phyloP scores from a whole-genome alignment of 1,284 basidiomycete genomes.

The Puccinia hordei region DNA sequence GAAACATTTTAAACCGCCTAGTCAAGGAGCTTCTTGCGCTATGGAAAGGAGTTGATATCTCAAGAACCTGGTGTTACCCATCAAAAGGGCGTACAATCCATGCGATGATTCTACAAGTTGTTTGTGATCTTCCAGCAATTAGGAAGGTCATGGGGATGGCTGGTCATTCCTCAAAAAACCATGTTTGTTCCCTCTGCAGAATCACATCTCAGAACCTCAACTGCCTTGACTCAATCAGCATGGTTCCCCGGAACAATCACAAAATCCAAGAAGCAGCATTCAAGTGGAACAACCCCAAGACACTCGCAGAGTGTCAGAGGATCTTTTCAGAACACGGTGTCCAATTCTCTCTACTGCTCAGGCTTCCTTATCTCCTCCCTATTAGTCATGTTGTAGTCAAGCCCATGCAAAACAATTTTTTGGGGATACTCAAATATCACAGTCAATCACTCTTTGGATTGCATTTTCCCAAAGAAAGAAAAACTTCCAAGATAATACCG shows the following conservation, averaged over 20 bases:
- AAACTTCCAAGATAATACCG: background rate
- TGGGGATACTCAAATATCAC: constrained; percentile 13
- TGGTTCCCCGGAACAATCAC: background rate
- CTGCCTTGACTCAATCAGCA: background rate
- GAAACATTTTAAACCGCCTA: constrained; percentile 40
- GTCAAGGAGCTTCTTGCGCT: constrained; percentile 42
- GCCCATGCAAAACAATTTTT: constrained; percentile 9
- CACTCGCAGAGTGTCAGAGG: background rate
- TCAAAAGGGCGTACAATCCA: constrained; percentile 4
- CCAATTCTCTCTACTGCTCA: background rate
- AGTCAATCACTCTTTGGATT: constrained; percentile 12
- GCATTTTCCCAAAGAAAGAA: too few species aligned
- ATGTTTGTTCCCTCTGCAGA: constrained; percentile 27
- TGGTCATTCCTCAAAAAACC: background rate
- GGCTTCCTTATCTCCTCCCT: constrained; percentile 4
- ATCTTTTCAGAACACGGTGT: background rate
- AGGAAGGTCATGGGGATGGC: constrained; percentile 13
- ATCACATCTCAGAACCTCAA: background rate
- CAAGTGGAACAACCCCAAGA: constrained; percentile 15
- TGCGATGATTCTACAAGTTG: background rate
- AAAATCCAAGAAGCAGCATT: background rate
- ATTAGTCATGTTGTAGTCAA: constrained; percentile 5
- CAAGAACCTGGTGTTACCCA: background rate
- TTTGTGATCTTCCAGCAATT: constrained; percentile 32
- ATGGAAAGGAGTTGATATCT: constrained; percentile 30